Percentiles rank a stretch among this genome's conserved stretches.
These are phyloP conservation scores for Helenozyma baotianmanensis DNA, from an alignment of 805 yeast genomes.

Conservation along the genomic window DNA sequence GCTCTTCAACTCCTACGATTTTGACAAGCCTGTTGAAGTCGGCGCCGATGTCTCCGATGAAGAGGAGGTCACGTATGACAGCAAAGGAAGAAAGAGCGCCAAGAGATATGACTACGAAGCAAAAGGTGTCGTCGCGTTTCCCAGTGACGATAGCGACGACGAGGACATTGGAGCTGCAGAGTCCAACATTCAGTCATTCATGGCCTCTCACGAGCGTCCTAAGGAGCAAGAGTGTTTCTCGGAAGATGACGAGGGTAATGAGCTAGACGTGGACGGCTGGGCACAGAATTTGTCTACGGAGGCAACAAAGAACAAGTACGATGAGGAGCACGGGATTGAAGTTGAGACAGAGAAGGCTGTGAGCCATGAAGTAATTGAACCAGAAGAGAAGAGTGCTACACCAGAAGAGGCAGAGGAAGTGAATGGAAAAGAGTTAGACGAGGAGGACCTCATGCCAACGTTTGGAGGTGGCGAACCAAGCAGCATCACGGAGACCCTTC, in stretches of 20 bases:
- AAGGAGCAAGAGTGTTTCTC: constrained; percentile 29
- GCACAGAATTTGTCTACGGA: constrained; percentile 25
- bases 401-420: constrained; percentile 1
- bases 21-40: constrained; percentile 46
- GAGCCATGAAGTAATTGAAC: neutral
- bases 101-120: constrained; percentile 32
- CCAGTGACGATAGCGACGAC: too few species aligned
- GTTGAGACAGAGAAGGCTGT: constrained; percentile 5
- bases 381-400: constrained; percentile 4
- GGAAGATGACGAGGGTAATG: constrained; percentile 40
- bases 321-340: constrained; percentile 19
- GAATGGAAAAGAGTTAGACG: constrained; percentile 4
- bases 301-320: constrained; percentile 22
- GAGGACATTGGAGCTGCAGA: constrained; percentile 12
- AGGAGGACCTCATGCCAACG: constrained; percentile 50
- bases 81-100: constrained; percentile 35
- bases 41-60: constrained; percentile 27
- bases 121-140: constrained; percentile 20
- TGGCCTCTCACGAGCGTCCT: constrained; percentile 19
- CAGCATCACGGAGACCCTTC: constrained; percentile 54
- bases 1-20: constrained; percentile 46
- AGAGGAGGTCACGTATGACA: constrained; percentile 41
- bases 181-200: constrained; percentile 14
- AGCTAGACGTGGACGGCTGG: constrained; percentile 28
- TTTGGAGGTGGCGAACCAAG: constrained; percentile 38